Percentiles rank a stretch among this genome's conserved stretches.
Conservation (phyloP, 345 rosid genomes). For the Syzygium grande region DNA sequence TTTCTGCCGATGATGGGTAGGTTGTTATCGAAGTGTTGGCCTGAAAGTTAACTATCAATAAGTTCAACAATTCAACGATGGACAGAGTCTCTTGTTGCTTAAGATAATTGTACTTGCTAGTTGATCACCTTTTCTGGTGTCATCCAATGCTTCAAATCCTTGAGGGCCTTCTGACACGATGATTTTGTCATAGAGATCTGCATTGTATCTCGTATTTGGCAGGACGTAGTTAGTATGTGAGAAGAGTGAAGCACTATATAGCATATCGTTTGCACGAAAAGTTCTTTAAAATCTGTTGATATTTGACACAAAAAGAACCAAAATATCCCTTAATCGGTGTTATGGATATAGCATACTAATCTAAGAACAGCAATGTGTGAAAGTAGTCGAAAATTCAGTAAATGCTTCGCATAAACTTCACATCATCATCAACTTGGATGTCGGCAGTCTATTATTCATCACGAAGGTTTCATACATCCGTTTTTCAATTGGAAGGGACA, state of each 20-base stretch:
- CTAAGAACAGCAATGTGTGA: not conserved
- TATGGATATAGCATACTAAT: not conserved
- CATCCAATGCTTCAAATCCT: slow-evolving; percentile 74
- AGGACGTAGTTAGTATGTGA: not conserved
- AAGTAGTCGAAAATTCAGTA: not conserved
- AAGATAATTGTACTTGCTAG: not conserved
- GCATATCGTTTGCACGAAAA: not conserved
- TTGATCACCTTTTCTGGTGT: slow-evolving; percentile 53
- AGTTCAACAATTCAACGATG: not conserved
- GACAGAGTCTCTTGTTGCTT: not conserved
- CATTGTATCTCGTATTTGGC: not conserved
- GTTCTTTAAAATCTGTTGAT: not conserved
- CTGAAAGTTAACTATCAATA: slow-evolving; percentile 16
- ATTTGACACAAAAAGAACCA: not conserved
- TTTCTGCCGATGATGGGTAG: slow-evolving; percentile 75
- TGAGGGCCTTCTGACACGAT: slow-evolving; percentile 47
- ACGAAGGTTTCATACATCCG: not conserved
- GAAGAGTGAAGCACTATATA: not conserved
- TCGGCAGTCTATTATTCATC: not conserved
- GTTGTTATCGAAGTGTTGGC: slow-evolving; percentile 61
- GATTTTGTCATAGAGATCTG: slow-evolving; percentile 56
- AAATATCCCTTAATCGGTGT: not conserved
- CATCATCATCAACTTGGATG: not conserved
- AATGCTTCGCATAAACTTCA: not conserved
- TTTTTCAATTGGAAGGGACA: not conserved